These are phyloP conservation scores for Haematococcus sp. DNA, from an alignment of 139 green algal genomes.

Conservation along the genomic window DNA sequence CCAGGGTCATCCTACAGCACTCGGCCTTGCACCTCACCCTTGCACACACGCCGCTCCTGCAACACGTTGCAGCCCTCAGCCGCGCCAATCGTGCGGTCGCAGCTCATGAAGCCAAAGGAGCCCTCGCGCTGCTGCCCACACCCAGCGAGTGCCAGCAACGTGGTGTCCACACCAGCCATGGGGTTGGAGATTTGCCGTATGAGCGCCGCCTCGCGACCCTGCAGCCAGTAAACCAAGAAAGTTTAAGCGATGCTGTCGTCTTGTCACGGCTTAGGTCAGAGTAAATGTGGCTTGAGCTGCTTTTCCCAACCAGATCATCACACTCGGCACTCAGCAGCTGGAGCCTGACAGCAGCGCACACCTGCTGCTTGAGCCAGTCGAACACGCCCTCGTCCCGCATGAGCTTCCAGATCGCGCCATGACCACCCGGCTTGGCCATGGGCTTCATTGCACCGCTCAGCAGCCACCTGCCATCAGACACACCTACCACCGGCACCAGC, in stretches of 20 bases:
- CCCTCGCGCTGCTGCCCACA: conserved; percentile 39
- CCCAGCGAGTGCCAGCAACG: conserved; percentile 90
- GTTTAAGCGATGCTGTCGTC: no score
- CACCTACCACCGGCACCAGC: conserved; percentile 87
- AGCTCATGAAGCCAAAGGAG: conserved; percentile 95
- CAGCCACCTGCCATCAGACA: conserved; percentile 72
- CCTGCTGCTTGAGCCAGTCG: conserved; percentile 61
- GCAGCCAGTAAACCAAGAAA: neutral
- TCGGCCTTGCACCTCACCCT: conserved; percentile 6
- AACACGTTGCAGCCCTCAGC: conserved; percentile 97
- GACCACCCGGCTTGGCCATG: conserved; percentile 93
- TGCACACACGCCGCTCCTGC: conserved; percentile 44
- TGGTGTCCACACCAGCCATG: conserved; percentile 92
- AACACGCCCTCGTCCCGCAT: conserved; percentile 92
- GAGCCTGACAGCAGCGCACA: conserved; percentile 3
- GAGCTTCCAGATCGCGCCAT: conserved; percentile 99
- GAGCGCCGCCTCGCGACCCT: conserved; percentile 63
- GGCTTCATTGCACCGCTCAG: conserved; percentile 52
- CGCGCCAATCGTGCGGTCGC: conserved; percentile 86
- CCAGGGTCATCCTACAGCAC: no score
- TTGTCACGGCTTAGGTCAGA: no score
- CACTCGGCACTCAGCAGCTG: no score
- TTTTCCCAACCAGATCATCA: no score
- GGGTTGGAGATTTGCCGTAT: conserved; percentile 97
- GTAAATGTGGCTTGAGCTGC: no score